Base-by-base conservation (phyloP, 306 rosid species). In the Trifolium repens region DNA sequence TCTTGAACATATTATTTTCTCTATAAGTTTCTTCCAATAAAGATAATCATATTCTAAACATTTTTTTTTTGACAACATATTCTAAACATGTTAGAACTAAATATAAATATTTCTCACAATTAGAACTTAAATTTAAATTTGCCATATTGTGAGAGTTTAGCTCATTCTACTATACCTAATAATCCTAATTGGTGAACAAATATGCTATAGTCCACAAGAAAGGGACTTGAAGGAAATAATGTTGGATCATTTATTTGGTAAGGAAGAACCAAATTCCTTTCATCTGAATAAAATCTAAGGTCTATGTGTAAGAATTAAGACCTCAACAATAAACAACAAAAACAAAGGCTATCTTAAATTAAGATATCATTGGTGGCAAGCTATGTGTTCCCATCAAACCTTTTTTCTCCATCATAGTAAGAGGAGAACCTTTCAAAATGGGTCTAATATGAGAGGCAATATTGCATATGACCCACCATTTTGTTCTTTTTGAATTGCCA, bases 251-350 rank as follows among this genome's bases (percentile, higher is more conserved):
- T 75, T 17, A 68, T 59, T 75, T 17, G 53, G 49, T 26, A 84
- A 49, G 73, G 42, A 71, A 83, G 82, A 83, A 81, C 75, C 71
- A 61, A 60, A 81, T 83, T 85, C 82, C 69, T 85, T 39, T 54
- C 6, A 13, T 19, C 34, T 54, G 70, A 67, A 58, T 60, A 53
- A 61, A 60, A 69, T 46, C 35, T 12, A 34, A 12, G 69, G 61
- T 32, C 40, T 77, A 70, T 72, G 84, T 74, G 84, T 67, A 67
- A 47, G 81, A 85, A 75, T 78, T 71, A 77, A 67, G 64, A 74
- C 79, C 87, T 66, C 85, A 72, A 81, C 75, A 57, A 77, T 69
- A 79, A 81, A 73, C 26, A 24, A 34, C 17, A 69, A 30, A 8
- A 53, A 13, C 63, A 52, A 54, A 67, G 72, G 11, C 52, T 42